Conservation (phyloP, 306 rosid species). For the apple (Malus domestica) region ASM211411v1 NC_041793.1:40006501-40007000, state of each 20-base stretch:
- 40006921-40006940: neutral
- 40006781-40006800: conserved; percentile 62
- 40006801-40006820: conserved; percentile 47
- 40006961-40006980: neutral
- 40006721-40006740: conserved; percentile 89
- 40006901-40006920: neutral
- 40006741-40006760: conserved; percentile 51
- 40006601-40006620: neutral
- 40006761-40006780: conserved; percentile 58
- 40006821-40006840: conserved; percentile 54
- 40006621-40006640: conserved; percentile 21
- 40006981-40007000: neutral
- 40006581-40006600: neutral
- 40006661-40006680: conserved; percentile 77
- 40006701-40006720: conserved; percentile 79
- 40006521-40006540: conserved; percentile 58
- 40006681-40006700: conserved; percentile 81
- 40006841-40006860: conserved; percentile 15
- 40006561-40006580: neutral
- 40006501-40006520: conserved; percentile 59
- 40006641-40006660: conserved; percentile 49
- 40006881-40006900: neutral
- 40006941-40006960: neutral
- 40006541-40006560: neutral
- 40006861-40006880: neutral